Evolutionary conservation across 169 alveolate species (phyloP).

Genomic region (Eimeria tenella): DNA sequence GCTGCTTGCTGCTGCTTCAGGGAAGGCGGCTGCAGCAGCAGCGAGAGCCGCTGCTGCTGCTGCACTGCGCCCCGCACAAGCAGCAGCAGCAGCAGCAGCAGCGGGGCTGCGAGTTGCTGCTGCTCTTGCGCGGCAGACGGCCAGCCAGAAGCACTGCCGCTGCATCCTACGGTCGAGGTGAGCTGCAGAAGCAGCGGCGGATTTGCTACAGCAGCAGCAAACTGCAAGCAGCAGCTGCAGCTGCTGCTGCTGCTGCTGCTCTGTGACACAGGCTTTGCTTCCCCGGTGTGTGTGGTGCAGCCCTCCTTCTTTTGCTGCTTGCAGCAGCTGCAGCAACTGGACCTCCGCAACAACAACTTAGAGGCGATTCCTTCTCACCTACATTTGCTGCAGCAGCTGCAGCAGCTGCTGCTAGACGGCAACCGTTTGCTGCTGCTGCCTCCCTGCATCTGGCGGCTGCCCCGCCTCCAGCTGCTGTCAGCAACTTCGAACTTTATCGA

Average conservation of each 20-base stretch:
- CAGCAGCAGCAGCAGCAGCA: not conserved
- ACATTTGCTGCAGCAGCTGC: not conserved
- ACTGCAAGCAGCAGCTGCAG: not conserved
- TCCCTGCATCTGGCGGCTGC: not conserved
- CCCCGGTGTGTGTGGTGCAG: not conserved
- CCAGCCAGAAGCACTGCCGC: not conserved
- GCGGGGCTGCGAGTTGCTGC: not conserved
- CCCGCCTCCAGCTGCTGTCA: not conserved
- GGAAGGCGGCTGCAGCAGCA: not conserved
- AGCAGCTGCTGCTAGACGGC: conserved; percentile 44
- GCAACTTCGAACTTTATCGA: not conserved
- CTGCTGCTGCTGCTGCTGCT: too few relatives aligned
- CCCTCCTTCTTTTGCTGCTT: conserved; percentile 3
- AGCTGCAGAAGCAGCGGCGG: not conserved
- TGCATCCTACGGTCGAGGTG: not conserved
- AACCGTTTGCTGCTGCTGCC: conserved; percentile 12
- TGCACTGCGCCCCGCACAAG: not conserved
- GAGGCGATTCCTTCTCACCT: not conserved
- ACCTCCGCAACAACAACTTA: conserved; percentile 32
- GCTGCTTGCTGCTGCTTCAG: not conserved
- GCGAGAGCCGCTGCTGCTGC: not conserved
- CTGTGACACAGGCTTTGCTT: too few relatives aligned
- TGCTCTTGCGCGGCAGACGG: not conserved
- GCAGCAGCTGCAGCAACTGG: conserved; percentile 18
- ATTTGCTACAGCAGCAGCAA: not conserved